These are phyloP conservation scores for Stachybotrys echinatus DNA, from an alignment of 2,329 filamentous ascomycete species.

Conservation along the genomic window DNA sequence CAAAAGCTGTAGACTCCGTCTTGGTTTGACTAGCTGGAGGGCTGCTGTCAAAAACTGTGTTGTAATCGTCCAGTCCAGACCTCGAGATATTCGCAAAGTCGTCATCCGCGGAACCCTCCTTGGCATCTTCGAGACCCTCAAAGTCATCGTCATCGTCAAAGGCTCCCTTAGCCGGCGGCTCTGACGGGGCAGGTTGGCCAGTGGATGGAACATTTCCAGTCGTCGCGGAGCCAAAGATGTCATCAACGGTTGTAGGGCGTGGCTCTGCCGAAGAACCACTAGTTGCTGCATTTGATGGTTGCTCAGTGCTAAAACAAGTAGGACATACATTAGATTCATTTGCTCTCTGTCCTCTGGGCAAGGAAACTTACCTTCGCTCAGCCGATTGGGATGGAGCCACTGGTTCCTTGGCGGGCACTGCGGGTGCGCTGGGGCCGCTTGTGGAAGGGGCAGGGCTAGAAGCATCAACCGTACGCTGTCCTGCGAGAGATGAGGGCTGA, in stretches of 20 bases:
- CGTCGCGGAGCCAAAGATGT: constrained; percentile 35
- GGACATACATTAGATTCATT: constrained; percentile 4
- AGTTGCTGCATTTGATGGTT: constrained; percentile 24
- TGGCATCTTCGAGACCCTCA: constrained; percentile 77
- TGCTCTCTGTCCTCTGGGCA: not conserved
- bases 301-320: constrained; percentile 15
- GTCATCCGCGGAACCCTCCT: constrained; percentile 73
- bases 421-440: constrained; percentile 4
- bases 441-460: constrained; percentile 4
- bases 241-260: constrained; percentile 30
- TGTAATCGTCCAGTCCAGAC: constrained; percentile 71
- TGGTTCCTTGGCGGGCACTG: constrained; percentile 17
- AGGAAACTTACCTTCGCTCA: constrained; percentile 17
- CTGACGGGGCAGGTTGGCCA: constrained; percentile 23
- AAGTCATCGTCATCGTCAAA: constrained; percentile 80
- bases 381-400: constrained; percentile 12
- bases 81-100: constrained; percentile 72
- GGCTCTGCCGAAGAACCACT: constrained; percentile 13
- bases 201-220: constrained; percentile 17
- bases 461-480: constrained; percentile 8
- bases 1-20: constrained; percentile 47
- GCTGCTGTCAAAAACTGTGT: constrained; percentile 73
- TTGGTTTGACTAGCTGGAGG: constrained; percentile 49
- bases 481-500: constrained; percentile 20
- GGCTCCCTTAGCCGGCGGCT: constrained; percentile 38